Evolutionary conservation across 306 rosid species (phyloP).

Genomic region (Fragaria nilgerrensis): DNA sequence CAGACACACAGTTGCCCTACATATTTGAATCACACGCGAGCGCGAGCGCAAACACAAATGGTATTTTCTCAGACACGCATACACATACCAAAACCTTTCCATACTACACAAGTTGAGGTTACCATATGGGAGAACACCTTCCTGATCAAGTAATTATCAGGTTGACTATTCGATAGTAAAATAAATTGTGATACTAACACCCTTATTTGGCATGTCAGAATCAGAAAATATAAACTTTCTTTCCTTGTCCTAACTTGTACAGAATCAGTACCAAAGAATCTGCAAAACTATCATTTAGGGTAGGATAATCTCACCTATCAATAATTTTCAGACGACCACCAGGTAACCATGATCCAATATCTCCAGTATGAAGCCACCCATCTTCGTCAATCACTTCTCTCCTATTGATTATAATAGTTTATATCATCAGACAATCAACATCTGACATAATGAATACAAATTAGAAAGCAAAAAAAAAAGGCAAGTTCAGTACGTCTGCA

Average conservation of each 20-base stretch:
- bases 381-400: conserved; percentile 89
- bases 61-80: neutral
- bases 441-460: conserved; percentile 14
- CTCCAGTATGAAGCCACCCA: conserved; percentile 98
- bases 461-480: conserved; percentile 30
- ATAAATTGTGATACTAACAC: neutral
- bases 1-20: neutral
- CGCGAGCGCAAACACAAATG: neutral
- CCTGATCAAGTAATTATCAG: neutral
- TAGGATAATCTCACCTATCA: conserved; percentile 63
- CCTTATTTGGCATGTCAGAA: neutral
- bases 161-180: neutral
- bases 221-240: neutral
- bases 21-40: neutral
- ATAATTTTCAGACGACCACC: conserved; percentile 95
- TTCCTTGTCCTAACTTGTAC: neutral
- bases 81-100: neutral
- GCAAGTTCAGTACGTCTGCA: conserved; percentile 65
- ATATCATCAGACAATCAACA: conserved; percentile 24
- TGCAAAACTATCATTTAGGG: neutral
- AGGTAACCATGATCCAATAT: conserved; percentile 81
- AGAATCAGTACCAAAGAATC: neutral
- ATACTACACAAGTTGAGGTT: neutral
- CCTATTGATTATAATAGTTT: conserved; percentile 47
- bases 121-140: neutral